These are phyloP conservation scores for Wickerhamomyces kurtzmanii DNA, from an alignment of 805 yeast genomes.

Conservation along the genomic window DNA sequence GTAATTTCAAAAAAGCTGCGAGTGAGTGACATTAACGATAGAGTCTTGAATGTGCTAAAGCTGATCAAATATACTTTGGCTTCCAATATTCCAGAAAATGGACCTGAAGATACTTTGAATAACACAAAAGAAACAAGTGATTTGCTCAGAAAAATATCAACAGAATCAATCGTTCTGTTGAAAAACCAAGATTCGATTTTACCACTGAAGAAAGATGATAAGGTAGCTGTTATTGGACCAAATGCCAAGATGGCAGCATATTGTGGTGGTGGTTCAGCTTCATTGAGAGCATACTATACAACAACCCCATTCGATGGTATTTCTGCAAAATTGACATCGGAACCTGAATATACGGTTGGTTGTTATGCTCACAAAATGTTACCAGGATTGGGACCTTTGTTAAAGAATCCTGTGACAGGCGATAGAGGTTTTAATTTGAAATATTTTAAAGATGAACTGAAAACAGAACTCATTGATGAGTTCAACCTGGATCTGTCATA, in stretches of 20 bases:
- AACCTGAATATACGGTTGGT: conserved; percentile 23
- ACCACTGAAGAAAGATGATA: conserved; percentile 35
- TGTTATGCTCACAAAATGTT: conserved; percentile 23
- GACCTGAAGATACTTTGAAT: conserved; percentile 18
- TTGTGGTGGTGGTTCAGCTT: conserved; percentile 59
- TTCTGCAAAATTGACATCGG: conserved; percentile 14
- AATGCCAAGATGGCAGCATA: conserved; percentile 39
- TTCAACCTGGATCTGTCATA: conserved; percentile 11
- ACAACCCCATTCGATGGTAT: conserved; percentile 42
- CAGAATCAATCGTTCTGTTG: conserved; percentile 44
- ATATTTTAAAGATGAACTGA: conserved; percentile 15
- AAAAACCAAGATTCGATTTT: conserved; percentile 38
- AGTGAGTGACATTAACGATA: conserved; percentile 31
- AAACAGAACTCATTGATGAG: conserved; percentile 19
- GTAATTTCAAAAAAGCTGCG: conserved; percentile 30
- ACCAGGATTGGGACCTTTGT: conserved; percentile 21
- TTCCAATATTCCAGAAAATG: conserved; percentile 22
- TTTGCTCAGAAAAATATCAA: conserved; percentile 32
- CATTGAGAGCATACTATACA: conserved; percentile 35
- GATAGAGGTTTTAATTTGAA: conserved; percentile 15
- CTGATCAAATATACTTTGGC: conserved; percentile 34
- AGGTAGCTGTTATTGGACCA: conserved; percentile 50
- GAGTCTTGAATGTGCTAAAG: conserved; percentile 38
- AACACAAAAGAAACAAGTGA: conserved; percentile 37
- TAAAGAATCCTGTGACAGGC: conserved; percentile 14